A percentile compares a stretch with the other conserved stretches of the same genome.
Conservation (phyloP, 1,284 basidiomycete genomes). For the Cutaneotrichosporon sp. region DNA sequence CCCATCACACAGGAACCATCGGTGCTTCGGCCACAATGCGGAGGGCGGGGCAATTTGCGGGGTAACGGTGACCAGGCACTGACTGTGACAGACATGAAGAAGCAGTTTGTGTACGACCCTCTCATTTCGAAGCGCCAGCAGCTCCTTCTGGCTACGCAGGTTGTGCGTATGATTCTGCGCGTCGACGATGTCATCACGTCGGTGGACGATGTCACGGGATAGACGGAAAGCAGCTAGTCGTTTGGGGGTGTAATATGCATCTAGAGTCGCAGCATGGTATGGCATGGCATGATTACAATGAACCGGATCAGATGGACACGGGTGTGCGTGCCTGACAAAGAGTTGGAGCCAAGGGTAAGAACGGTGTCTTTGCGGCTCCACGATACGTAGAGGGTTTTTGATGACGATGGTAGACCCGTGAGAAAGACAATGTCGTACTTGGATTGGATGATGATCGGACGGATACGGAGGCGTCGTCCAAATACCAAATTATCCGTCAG, state of each 20-base stretch:
- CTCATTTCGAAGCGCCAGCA: slow-evolving; percentile 97
- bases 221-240: neutral
- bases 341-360: neutral
- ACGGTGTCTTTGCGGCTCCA: neutral
- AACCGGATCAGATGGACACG: neutral
- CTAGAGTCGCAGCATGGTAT: slow-evolving; percentile 7
- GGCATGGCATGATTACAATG: neutral
- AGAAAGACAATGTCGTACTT: neutral
- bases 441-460: slow-evolving; percentile 11
- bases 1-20: neutral
- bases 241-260: slow-evolving; percentile 7
- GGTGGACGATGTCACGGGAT: slow-evolving; percentile 10
- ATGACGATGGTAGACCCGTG: slow-evolving; percentile 2
- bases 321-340: neutral
- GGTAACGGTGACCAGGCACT: slow-evolving; percentile 8
- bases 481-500: slow-evolving; percentile 9
- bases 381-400: neutral
- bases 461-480: slow-evolving; percentile 8
- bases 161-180: slow-evolving; percentile 55
- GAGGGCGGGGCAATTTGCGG: slow-evolving; percentile 6
- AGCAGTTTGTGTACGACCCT: slow-evolving; percentile 95
- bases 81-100: slow-evolving; percentile 78
- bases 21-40: neutral
- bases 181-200: slow-evolving; percentile 50
- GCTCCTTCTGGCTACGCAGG: slow-evolving; percentile 94